Base-by-base conservation (phyloP, 106 monocot species). In the Gastrodia elata region DNA sequence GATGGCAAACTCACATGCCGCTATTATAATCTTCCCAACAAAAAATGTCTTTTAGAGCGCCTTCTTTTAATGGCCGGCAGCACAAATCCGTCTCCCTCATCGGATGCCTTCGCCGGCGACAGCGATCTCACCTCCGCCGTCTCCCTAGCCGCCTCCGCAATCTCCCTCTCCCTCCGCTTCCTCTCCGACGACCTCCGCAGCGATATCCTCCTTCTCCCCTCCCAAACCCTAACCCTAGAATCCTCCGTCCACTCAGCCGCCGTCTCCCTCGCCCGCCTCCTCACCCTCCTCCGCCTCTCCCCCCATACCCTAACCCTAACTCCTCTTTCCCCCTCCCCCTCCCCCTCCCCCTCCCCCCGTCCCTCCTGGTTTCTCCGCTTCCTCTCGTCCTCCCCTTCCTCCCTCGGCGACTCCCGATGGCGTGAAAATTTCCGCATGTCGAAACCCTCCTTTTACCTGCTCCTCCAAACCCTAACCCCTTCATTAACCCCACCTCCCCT, bases 401-500 rank as follows among this genome's bases (percentile, higher is more conserved):
- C 78, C 59, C 52, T 68, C 34, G 57, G 86, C 59, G 86, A 82
- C 65, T 65, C 75, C 37, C 79, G 67, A 36, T 92, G 85, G 85
- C 40, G 68, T 61, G 84, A 83, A 34, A 48, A 70, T 56, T 96
- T 96, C 81, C 85, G 83, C 70, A 80, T 96, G 80, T 87, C 89
- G 34, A 75, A 77, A 37, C 74, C 82, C 52, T 73, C 87, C 37
- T 92, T 96, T 82, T 77, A 79, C 39, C 83, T 80, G 64, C 92
- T 92, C 77, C 89, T 95, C 74, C 82, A 79, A 36, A 77, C 82
- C 70, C 83, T 89, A 25, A 34, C 80, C 22, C 87, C 86, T n/a
- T 82, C 81, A 43, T 80, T 88, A 71, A 38, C 22, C 2, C 36
- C 33, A 59, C 9, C 49, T 38, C 30, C 61, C 28, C 30, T 30